phyloP scores from a whole-genome alignment of 2,329 filamentous ascomycete species.

The Ophiostoma perfectum region DNA sequence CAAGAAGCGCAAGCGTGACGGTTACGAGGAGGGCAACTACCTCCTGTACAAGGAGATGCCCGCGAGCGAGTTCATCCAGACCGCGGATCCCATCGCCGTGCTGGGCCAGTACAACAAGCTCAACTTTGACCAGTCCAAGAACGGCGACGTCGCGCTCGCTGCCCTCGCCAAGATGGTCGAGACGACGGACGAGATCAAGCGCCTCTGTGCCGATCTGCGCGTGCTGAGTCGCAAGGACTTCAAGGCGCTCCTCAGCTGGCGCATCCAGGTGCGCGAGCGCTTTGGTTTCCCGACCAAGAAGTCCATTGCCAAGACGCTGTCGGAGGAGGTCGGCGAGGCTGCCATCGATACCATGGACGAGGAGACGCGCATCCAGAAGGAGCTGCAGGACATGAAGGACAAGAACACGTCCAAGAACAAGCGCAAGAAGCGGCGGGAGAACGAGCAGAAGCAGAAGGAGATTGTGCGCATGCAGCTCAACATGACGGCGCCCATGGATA shows the following conservation, averaged over 20 bases:
- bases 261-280: constrained; percentile 79
- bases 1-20: constrained; percentile 96
- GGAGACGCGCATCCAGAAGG: constrained; percentile 82
- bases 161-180: constrained; percentile 81
- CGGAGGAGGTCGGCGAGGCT: constrained; percentile 60
- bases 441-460: constrained; percentile 90
- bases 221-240: constrained; percentile 93
- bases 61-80: constrained; percentile 91
- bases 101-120: constrained; percentile 80
- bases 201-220: constrained; percentile 77
- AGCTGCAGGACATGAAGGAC: constrained; percentile 76
- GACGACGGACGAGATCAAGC: constrained; percentile 74
- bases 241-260: constrained; percentile 82
- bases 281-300: constrained; percentile 84
- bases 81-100: constrained; percentile 85
- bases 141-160: constrained; percentile 79
- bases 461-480: constrained; percentile 95
- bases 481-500: constrained; percentile 94
- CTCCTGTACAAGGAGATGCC: constrained; percentile 84
- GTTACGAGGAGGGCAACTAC: constrained; percentile 95
- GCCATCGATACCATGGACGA: constrained; percentile 91
- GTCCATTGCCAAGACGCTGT: constrained; percentile 46
- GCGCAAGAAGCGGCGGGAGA: constrained; percentile 77
- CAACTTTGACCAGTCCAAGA: constrained; percentile 71
- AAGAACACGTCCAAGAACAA: constrained; percentile 71